Percentiles rank a stretch among this genome's conserved stretches.
Evolutionary conservation across 2,329 filamentous ascomycete genomes (phyloP).

Genomic region (Plectosphaerella cucumerina): DNA sequence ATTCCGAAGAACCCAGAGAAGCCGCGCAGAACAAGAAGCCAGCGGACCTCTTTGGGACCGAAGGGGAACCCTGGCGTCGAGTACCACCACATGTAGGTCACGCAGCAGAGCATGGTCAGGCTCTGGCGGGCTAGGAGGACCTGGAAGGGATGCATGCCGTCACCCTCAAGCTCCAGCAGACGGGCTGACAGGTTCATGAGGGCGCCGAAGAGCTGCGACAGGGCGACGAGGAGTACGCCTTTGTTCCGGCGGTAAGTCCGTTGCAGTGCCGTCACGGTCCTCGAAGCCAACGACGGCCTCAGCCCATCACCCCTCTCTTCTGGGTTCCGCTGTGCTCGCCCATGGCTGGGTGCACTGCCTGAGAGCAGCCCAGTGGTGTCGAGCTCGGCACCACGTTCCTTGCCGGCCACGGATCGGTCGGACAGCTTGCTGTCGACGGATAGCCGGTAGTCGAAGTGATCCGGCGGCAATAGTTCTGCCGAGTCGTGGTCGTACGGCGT

Average conservation of each 20-base stretch:
- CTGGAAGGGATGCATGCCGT: slow-evolving; percentile 77
- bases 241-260: slow-evolving; percentile 62
- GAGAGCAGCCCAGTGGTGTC: slow-evolving; percentile 32
- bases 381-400: slow-evolving; percentile 17
- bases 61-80: slow-evolving; percentile 66
- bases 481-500: slow-evolving; percentile 15
- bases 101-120: slow-evolving; percentile 64
- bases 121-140: slow-evolving; percentile 78
- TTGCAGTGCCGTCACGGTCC: slow-evolving; percentile 10
- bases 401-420: slow-evolving; percentile 14
- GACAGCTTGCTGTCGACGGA: slow-evolving; percentile 16
- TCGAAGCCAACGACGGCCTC: slow-evolving; percentile 1
- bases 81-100: slow-evolving; percentile 69
- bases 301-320: background rate
- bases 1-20: slow-evolving; percentile 73
- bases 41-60: slow-evolving; percentile 62
- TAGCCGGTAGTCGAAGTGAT: slow-evolving; percentile 19
- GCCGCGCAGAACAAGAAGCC: slow-evolving; percentile 65
- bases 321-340: slow-evolving; percentile 3
- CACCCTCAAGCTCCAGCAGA: slow-evolving; percentile 66
- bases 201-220: slow-evolving; percentile 76
- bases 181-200: slow-evolving; percentile 82
- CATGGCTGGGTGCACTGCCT: slow-evolving; percentile 30
- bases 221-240: slow-evolving; percentile 67
- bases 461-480: slow-evolving; percentile 14